Evolutionary conservation across 805 yeast species (phyloP).

Genomic region (Blastobotrys parvus): DNA sequence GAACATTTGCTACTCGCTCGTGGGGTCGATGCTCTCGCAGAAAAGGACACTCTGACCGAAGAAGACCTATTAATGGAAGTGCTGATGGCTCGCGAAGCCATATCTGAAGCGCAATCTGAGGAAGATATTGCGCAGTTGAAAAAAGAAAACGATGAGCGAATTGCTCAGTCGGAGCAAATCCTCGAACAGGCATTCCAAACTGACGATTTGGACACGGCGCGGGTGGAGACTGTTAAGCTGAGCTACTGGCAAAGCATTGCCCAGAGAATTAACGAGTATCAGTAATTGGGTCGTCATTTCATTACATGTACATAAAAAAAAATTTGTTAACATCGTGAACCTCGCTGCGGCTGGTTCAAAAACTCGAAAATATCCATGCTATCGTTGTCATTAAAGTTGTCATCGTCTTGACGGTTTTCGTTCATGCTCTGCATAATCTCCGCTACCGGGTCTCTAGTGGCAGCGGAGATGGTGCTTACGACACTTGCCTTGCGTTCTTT

Average conservation of each 20-base stretch:
- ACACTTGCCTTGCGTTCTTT: neutral
- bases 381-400: neutral
- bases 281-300: no score
- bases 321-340: no score
- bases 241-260: conserved; percentile 81
- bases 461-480: neutral
- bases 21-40: conserved; percentile 48
- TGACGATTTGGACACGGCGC: conserved; percentile 50
- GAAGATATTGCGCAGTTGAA: conserved; percentile 48
- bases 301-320: neutral
- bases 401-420: neutral
- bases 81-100: conserved; percentile 74
- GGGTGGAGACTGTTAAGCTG: conserved; percentile 57
- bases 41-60: conserved; percentile 35
- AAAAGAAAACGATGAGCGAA: conserved; percentile 49
- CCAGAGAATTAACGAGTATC: conserved; percentile 48
- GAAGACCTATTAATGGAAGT: conserved; percentile 60
- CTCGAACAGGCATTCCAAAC: conserved; percentile 41
- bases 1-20: conserved; percentile 47
- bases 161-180: conserved; percentile 36
- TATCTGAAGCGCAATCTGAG: conserved; percentile 57
- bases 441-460: neutral
- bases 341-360: no score
- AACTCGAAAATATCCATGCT: conserved; percentile 1
- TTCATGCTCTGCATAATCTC: neutral